Percentiles rank a stretch among this genome's conserved stretches.
These are phyloP conservation scores for Chenopodium berlandieri DNA, from an alignment of 148 eudicot species.

Conservation along the genomic window DNA sequence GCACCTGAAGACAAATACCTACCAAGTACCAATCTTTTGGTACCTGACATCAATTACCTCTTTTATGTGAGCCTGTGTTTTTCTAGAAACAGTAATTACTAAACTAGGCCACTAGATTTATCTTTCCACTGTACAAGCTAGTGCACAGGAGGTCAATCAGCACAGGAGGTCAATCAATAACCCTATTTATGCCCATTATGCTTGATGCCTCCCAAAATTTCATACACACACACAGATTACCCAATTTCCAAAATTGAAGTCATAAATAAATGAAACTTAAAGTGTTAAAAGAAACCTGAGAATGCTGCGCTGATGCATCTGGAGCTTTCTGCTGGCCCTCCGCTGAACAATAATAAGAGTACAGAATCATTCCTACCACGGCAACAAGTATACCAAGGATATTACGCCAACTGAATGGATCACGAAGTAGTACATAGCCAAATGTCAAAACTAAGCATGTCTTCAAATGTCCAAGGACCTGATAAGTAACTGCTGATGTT, in stretches of 20 bases:
- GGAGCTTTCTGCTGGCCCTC: constrained; percentile 64
- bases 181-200: neutral
- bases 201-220: neutral
- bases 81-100: too few relatives aligned
- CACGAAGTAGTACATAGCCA: constrained; percentile 67
- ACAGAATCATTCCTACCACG: constrained; percentile 71
- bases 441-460: constrained; percentile 90
- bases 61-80: neutral
- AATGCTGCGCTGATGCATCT: constrained; percentile 45
- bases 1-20: neutral
- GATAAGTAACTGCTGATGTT: constrained; percentile 96
- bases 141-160: neutral
- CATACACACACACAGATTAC: neutral
- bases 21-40: neutral
- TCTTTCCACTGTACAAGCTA: neutral
- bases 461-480: constrained; percentile 93
- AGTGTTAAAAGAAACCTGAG: constrained; percentile 48
- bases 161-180: neutral
- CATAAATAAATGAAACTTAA: neutral
- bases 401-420: constrained; percentile 91
- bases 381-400: constrained; percentile 81
- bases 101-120: neutral
- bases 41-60: neutral
- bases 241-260: neutral
- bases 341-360: constrained; percentile 65